Percentiles rank a stretch among this genome's conserved stretches.
phyloP scores from a whole-genome alignment of 1,139 yeast species.

The Blastobotrys ciferrii region DNA sequence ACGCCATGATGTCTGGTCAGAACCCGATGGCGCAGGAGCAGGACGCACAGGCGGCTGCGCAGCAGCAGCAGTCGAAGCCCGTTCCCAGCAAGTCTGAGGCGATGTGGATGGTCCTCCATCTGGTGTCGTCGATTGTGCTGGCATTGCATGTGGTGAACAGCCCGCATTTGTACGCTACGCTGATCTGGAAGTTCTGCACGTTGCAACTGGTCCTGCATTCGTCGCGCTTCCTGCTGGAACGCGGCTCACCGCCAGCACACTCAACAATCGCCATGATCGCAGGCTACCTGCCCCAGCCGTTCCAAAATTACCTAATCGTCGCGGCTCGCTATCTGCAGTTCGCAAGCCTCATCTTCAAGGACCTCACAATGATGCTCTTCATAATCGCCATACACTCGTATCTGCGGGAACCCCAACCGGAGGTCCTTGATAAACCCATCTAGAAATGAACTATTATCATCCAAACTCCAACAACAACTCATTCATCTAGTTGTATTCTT shows the following conservation, averaged over 20 bases:
- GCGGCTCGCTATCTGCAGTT: conserved; percentile 31
- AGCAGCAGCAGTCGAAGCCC: background rate
- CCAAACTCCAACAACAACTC: background rate
- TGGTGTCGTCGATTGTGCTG: conserved; percentile 23
- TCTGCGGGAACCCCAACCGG: conserved; percentile 4
- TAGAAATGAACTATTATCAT: background rate
- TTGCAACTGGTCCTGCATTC: conserved; percentile 34
- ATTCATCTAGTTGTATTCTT: too few species aligned
- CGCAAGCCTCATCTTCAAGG: conserved; percentile 30
- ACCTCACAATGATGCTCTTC: conserved; percentile 33
- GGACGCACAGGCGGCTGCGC: conserved; percentile 3
- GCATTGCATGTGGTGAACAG: conserved; percentile 13
- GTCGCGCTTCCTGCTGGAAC: conserved; percentile 35
- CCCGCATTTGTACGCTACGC: conserved; percentile 16
- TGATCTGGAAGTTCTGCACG: conserved; percentile 34
- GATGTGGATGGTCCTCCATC: conserved; percentile 32
- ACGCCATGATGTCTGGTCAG: conserved; percentile 11
- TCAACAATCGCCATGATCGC: conserved; percentile 29
- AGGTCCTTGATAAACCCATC: background rate
- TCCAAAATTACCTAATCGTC: conserved; percentile 29
- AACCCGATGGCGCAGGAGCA: conserved; percentile 5
- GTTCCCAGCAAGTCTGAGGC: conserved; percentile 10
- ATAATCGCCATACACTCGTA: conserved; percentile 27
- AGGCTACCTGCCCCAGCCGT: conserved; percentile 33
- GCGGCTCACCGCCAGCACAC: conserved; percentile 30